Percentiles rank a stretch among this genome's conserved stretches.
Evolutionary conservation across 352 stramenopile genomes (phyloP).

Genomic region (Blastocystis hominis): DNA sequence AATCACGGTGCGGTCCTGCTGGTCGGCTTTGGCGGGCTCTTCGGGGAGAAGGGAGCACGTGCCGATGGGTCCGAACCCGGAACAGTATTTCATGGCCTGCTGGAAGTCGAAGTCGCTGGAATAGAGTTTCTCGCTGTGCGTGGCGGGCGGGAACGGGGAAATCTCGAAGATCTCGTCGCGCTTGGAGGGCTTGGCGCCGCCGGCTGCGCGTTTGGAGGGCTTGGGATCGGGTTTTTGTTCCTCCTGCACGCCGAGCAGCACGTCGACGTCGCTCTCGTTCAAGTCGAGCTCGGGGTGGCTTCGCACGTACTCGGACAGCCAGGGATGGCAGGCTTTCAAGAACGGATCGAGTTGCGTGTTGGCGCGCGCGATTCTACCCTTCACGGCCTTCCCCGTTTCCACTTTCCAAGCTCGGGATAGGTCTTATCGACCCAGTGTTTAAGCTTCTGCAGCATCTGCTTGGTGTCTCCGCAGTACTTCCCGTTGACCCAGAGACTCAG

Average conservation of each 20-base stretch:
- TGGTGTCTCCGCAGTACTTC: conserved; percentile 52
- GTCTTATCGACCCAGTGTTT: conserved; percentile 38
- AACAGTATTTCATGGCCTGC: neutral
- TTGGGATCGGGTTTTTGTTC: neutral
- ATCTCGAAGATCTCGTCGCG: neutral
- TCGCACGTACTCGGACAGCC: neutral
- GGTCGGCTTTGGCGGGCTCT: neutral
- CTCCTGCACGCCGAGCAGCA: neutral
- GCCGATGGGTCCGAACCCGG: neutral
- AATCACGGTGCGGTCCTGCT: conserved; percentile 20
- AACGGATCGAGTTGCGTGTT: neutral
- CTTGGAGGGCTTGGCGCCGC: too few relatives aligned
- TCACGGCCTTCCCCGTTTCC: neutral
- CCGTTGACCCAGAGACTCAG: conserved; percentile 56
- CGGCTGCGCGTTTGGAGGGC: neutral
- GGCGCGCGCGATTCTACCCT: neutral
- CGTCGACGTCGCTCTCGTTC: neutral
- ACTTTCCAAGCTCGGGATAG: conserved; percentile 39
- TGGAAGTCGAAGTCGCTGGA: neutral
- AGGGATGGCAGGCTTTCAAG: conserved; percentile 27
- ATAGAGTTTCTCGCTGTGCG: conserved; percentile 30
- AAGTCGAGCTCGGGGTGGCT: neutral
- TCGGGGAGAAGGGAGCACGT: conserved; percentile 9
- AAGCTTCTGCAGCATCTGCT: conserved; percentile 26
- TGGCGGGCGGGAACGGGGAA: neutral